phyloP scores from a whole-genome alignment of 371 early-diverging fungal species.

The Massospora cicadina region DNA sequence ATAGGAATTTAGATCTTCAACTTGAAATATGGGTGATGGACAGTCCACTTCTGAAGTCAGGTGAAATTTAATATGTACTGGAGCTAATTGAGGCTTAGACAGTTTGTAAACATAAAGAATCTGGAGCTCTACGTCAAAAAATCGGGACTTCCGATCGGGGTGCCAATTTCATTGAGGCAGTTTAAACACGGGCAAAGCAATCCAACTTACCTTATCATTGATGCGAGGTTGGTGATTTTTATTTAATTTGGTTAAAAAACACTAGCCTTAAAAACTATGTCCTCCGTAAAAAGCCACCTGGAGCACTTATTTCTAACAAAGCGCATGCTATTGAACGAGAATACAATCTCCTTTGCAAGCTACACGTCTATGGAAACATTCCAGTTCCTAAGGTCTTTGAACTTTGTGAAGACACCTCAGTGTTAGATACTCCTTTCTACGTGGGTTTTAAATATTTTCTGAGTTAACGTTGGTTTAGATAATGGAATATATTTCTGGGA shows the following conservation, averaged over 20 bases:
- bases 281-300: conserved; percentile 84
- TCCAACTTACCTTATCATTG: conserved; percentile 66
- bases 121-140: conserved; percentile 35
- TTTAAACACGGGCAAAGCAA: conserved; percentile 83
- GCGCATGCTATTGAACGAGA: conserved; percentile 90
- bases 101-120: conserved; percentile 33
- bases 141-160: conserved; percentile 27
- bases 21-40: not conserved
- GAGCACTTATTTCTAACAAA: conserved; percentile 57
- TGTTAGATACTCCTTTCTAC: conserved; percentile 85
- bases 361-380: conserved; percentile 46
- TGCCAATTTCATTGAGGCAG: conserved; percentile 53
- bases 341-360: conserved; percentile 55
- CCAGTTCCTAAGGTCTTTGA: conserved; percentile 77
- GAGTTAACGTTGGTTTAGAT: conserved; percentile 20
- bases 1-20: too few species aligned
- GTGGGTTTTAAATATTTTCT: conserved; percentile 19
- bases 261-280: conserved; percentile 28
- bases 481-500: conserved; percentile 82
- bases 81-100: conserved; percentile 19
- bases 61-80: not conserved
- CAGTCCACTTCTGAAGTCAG: not conserved
- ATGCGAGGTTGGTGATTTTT: conserved; percentile 29
- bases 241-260: not conserved
- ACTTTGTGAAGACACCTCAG: conserved; percentile 54